A percentile compares a stretch with the other conserved stretches of the same genome.
Evolutionary conservation across 2,329 filamentous ascomycete species (phyloP).

Genomic region (Pleurostoma richardsiae): DNA sequence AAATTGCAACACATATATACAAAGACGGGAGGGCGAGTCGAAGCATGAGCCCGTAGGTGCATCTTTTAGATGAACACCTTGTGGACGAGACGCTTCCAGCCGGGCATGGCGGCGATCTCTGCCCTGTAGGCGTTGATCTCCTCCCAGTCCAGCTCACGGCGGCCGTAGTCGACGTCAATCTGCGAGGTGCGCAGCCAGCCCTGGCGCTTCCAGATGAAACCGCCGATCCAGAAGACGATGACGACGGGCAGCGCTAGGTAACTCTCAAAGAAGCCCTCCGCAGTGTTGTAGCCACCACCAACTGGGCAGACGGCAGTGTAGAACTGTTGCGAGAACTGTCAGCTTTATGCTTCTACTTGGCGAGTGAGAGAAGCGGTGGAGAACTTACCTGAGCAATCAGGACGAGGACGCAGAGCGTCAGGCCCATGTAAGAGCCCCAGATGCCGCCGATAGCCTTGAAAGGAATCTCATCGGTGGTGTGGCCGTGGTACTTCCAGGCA

Average conservation of each 20-base stretch:
- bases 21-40: too few species aligned
- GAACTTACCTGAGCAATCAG: slow-evolving; percentile 43
- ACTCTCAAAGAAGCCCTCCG: slow-evolving; percentile 45
- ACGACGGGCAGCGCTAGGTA: slow-evolving; percentile 52
- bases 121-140: slow-evolving; percentile 43
- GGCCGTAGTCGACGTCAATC: slow-evolving; percentile 63
- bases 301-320: slow-evolving; percentile 36
- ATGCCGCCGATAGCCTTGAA: slow-evolving; percentile 59
- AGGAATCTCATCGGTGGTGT: slow-evolving; percentile 60
- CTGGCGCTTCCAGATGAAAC: slow-evolving; percentile 60
- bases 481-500: slow-evolving; percentile 59
- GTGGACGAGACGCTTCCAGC: slow-evolving; percentile 33
- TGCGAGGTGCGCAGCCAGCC: slow-evolving; percentile 52
- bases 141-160: slow-evolving; percentile 59
- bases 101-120: slow-evolving; percentile 36
- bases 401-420: slow-evolving; percentile 51
- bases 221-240: slow-evolving; percentile 44
- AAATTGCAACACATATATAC: too few species aligned
- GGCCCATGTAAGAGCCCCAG: slow-evolving; percentile 59
- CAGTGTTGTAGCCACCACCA: slow-evolving; percentile 22
- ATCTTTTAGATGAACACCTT: slow-evolving; percentile 18
- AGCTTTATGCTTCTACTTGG: not conserved
- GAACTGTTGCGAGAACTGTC: slow-evolving; percentile 13
- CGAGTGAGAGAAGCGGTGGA: not conserved
- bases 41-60: too few species aligned